Percentiles rank a stretch among this genome's conserved stretches.
phyloP scores from a whole-genome alignment of 306 rosid species.

The Medicago arabica region DNA sequence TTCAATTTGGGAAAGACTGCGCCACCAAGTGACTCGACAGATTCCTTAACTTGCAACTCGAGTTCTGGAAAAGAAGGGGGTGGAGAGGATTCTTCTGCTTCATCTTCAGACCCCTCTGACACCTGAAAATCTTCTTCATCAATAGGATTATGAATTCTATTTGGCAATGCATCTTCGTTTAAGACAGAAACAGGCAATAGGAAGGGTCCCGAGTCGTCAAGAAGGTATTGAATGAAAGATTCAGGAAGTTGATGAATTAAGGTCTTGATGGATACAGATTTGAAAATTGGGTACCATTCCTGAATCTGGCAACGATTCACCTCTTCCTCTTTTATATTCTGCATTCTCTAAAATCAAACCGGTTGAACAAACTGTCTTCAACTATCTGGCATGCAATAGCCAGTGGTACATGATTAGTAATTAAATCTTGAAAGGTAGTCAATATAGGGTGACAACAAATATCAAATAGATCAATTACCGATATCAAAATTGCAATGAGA shows the following conservation, averaged over 20 bases:
- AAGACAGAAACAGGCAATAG: neutral
- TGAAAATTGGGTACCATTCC: neutral
- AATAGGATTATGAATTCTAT: constrained; percentile 14
- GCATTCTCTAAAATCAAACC: neutral
- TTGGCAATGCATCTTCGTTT: constrained; percentile 7
- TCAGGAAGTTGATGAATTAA: neutral
- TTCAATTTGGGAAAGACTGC: constrained; percentile 6
- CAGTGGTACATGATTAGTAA: neutral
- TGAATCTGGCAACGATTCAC: constrained; percentile 11
- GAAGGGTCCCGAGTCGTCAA: neutral
- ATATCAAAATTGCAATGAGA: neutral
- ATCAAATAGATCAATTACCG: neutral
- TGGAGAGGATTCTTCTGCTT: neutral
- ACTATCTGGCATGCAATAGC: neutral
- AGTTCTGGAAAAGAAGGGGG: constrained; percentile 5
- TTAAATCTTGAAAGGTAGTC: neutral
- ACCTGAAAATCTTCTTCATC: neutral
- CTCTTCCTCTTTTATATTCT: constrained; percentile 1
- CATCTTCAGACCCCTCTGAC: neutral
- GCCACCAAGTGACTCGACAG: neutral
- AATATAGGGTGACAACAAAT: neutral
- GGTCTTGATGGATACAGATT: neutral
- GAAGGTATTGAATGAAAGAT: constrained; percentile 17
- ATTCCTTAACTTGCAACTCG: neutral
- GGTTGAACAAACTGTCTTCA: neutral